Evolutionary conservation across 148 eudicot species (phyloP), one percentile per base, ranked within the genome.

Genomic region (Rhododendron molle): DNA sequence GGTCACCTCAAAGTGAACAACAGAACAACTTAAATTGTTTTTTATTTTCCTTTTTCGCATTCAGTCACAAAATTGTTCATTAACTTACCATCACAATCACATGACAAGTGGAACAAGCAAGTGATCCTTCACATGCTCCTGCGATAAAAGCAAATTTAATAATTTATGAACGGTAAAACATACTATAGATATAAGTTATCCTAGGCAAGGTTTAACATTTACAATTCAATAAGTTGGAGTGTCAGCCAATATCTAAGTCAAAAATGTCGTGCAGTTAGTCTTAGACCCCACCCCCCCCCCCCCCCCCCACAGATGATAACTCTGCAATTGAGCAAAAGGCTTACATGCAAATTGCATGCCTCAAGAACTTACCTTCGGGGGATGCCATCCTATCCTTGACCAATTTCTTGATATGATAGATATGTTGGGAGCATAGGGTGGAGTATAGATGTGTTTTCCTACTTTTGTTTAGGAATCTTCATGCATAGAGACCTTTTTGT

Each of bases 51-150:
- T 1, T 46, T 46, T 26, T 49, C 20, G 10, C 72, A 26, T 26
- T 78, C 16, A 78, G 32, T 47, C 30, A 82, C 13, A 65, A 82
- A 52, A 60, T 18, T 49, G 46, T 6, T 47, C 38, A 85, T 9
- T 65, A 50, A 67, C 93, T 81, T 92, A 97, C 98, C 98, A 93
- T 97, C 74, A 97, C 94, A 49, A 97, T 94, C 71, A 97, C 95
- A 73, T 97, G 99, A 87, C 99, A 97, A 69, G 99, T 97, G 78
- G 99, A 94, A 87, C 99, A 95, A 78, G 99, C 99, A 91, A 95
- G 94, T 21, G 98, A 95, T 81, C 97, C 99, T 90, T 97, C 99
- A 88, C 99, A 95, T 81, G 99, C 99, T 76, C 99, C 99, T 97
- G 91, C 7, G 88, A 87, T 36, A 11, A 85, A 84, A 87, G 71